These are phyloP conservation scores for Zygosaccharomyces sapae DNA, from an alignment of 1,139 yeast species.

Conservation along the genomic window DNA sequence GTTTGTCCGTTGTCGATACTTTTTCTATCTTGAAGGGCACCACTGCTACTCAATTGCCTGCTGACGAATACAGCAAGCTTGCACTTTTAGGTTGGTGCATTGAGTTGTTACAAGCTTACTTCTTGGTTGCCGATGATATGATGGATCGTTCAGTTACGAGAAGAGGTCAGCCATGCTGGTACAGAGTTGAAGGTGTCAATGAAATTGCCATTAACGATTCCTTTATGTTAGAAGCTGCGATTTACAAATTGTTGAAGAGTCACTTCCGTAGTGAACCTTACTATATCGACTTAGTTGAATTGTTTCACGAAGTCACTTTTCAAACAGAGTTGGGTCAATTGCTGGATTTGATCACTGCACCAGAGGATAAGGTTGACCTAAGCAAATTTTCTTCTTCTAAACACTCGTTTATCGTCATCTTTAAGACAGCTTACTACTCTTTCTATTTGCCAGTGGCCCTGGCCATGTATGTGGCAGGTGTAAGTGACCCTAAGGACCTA, in stretches of 20 bases:
- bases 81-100: slow-evolving; percentile 95
- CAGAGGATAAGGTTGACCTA: slow-evolving; percentile 89
- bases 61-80: slow-evolving; percentile 72
- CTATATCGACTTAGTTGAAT: slow-evolving; percentile 85
- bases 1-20: slow-evolving; percentile 91
- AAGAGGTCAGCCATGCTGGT: slow-evolving; percentile 99
- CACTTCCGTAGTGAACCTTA: slow-evolving; percentile 78
- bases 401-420: slow-evolving; percentile 92
- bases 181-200: slow-evolving; percentile 70
- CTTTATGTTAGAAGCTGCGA: slow-evolving; percentile 94
- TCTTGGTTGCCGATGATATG: slow-evolving; percentile 96
- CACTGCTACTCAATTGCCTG: slow-evolving; percentile 51
- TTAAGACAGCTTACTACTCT: slow-evolving; percentile 96
- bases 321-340: slow-evolving; percentile 97
- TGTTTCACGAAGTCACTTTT: slow-evolving; percentile 92
- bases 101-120: slow-evolving; percentile 92
- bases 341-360: slow-evolving; percentile 92
- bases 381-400: slow-evolving; percentile 79
- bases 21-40: slow-evolving; percentile 71
- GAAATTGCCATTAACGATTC: slow-evolving; percentile 96
- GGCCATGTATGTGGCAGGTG: slow-evolving; percentile 91
- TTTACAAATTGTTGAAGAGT: slow-evolving; percentile 81
- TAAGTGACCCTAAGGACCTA: slow-evolving; percentile 64
- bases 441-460: slow-evolving; percentile 96
- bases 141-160: slow-evolving; percentile 97